A percentile compares a stretch with the other conserved stretches of the same genome.
Conservation (phyloP, 2,329 filamentous ascomycete genomes). For the Thelonectria blattea region DNA sequence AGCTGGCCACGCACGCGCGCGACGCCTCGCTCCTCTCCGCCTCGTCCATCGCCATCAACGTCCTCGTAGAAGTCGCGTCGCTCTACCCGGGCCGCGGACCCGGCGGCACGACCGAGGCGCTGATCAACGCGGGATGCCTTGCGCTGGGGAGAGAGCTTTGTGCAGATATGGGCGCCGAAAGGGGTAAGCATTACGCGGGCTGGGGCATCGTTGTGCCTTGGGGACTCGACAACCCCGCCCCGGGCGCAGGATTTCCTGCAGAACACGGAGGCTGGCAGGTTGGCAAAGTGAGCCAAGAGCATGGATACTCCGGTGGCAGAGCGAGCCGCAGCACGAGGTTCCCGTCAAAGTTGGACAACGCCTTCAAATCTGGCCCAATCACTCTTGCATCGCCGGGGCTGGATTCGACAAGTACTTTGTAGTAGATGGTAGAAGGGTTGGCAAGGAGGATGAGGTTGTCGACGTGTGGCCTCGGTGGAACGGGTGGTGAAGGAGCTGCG, state of each 20-base stretch:
- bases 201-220: conserved; percentile 68
- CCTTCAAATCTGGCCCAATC: conserved; percentile 76
- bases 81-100: conserved; percentile 55
- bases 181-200: conserved; percentile 61
- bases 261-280: conserved; percentile 66
- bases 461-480: conserved; percentile 78
- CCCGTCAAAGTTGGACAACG: conserved; percentile 66
- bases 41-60: conserved; percentile 65
- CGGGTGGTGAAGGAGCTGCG: conserved; percentile 61
- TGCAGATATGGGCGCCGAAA: conserved; percentile 48
- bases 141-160: conserved; percentile 62
- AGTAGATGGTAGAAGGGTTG: conserved; percentile 66
- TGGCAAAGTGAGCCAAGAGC: conserved; percentile 75
- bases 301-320: conserved; percentile 71
- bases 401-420: conserved; percentile 74
- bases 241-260: conserved; percentile 49
- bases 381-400: conserved; percentile 75
- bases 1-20: conserved; percentile 71
- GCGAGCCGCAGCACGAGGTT: conserved; percentile 50
- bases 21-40: conserved; percentile 49
- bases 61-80: conserved; percentile 73
- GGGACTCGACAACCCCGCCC: conserved; percentile 45
- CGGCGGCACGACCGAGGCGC: conserved; percentile 16
- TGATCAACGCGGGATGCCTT: conserved; percentile 4
- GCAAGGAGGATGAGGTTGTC: conserved; percentile 63